Percentiles rank a stretch among this genome's conserved stretches.
Conservation (phyloP, 2,329 filamentous ascomycete genomes). For the Aspergillus tamarii region DNA sequence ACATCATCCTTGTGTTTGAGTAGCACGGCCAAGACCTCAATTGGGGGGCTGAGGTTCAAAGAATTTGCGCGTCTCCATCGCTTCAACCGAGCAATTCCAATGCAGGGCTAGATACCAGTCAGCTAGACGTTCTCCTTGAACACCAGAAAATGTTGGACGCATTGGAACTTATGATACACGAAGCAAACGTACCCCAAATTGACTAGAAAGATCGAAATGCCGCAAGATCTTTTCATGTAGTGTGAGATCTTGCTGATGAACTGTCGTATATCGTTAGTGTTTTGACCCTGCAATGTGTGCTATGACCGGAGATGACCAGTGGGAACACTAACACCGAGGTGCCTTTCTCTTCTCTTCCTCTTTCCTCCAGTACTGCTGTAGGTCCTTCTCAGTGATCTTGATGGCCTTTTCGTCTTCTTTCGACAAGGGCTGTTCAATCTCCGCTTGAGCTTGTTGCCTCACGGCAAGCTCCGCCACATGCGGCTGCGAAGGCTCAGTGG, state of each 20-base stretch:
- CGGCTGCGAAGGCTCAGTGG: constrained; percentile 32
- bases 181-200: constrained; percentile 78
- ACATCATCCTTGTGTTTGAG: constrained; percentile 60
- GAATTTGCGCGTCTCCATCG: constrained; percentile 85
- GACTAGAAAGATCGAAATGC: constrained; percentile 88
- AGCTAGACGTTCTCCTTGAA: constrained; percentile 7
- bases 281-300: not conserved
- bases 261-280: constrained; percentile 34
- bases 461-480: constrained; percentile 41
- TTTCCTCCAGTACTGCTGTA: constrained; percentile 75
- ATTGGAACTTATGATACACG: not conserved
- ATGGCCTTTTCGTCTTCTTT: constrained; percentile 55
- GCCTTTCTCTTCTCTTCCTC: constrained; percentile 72
- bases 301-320: not conserved
- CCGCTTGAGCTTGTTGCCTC: constrained; percentile 55
- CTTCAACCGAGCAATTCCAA: constrained; percentile 78
- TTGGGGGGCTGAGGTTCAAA: constrained; percentile 81
- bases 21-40: constrained; percentile 87
- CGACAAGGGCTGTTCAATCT: constrained; percentile 34
- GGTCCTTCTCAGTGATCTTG: constrained; percentile 67
- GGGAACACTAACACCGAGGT: constrained; percentile 52
- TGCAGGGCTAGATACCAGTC: constrained; percentile 68
- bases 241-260: constrained; percentile 76
- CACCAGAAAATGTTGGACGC: not conserved
- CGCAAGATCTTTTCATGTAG: constrained; percentile 83